Evolutionary conservation across 345 rosid genomes (phyloP).

Genomic region (Microthlaspi erraticum): DNA sequence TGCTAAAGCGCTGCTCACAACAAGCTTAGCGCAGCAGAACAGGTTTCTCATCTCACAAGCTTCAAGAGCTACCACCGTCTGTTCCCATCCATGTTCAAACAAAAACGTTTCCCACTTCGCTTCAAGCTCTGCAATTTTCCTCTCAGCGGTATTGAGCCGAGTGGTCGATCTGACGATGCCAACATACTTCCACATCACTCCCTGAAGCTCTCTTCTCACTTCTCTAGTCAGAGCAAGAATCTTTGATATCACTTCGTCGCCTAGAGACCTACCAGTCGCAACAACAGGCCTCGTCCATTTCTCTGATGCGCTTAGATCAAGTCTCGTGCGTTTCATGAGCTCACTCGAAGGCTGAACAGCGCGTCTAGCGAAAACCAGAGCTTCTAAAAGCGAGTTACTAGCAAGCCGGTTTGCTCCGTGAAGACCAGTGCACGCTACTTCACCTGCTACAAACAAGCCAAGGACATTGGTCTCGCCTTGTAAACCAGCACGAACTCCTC

Average conservation of each 20-base stretch:
- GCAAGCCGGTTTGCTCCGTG: conserved; percentile 98
- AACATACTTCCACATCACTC: conserved; percentile 86
- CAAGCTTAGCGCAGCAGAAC: conserved; percentile 91
- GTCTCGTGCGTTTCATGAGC: conserved; percentile 64
- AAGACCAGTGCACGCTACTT: conserved; percentile 96
- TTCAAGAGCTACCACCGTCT: conserved; percentile 79
- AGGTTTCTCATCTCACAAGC: conserved; percentile 97
- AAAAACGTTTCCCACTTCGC: conserved; percentile 78
- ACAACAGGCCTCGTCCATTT: conserved; percentile 75
- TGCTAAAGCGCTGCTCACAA: conserved; percentile 84
- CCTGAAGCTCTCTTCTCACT: conserved; percentile 82
- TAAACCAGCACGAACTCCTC: conserved; percentile 92
- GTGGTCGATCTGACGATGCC: conserved; percentile 90
- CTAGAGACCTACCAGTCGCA: conserved; percentile 54
- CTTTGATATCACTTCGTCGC: conserved; percentile 48
- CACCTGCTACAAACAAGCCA: conserved; percentile 95
- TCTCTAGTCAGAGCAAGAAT: conserved; percentile 57
- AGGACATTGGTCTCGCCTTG: conserved; percentile 89
- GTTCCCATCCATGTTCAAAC: conserved; percentile 86
- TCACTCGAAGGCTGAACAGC: conserved; percentile 85
- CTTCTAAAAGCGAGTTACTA: conserved; percentile 96
- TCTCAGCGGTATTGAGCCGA: conserved; percentile 64
- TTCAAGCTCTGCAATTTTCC: conserved; percentile 64
- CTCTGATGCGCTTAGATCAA: conserved; percentile 51
- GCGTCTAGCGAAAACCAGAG: conserved; percentile 89